Evolutionary conservation across 169 alveolate genomes (phyloP), one percentile per base, ranked within the genome.

Genomic region (Theileria parva): DNA sequence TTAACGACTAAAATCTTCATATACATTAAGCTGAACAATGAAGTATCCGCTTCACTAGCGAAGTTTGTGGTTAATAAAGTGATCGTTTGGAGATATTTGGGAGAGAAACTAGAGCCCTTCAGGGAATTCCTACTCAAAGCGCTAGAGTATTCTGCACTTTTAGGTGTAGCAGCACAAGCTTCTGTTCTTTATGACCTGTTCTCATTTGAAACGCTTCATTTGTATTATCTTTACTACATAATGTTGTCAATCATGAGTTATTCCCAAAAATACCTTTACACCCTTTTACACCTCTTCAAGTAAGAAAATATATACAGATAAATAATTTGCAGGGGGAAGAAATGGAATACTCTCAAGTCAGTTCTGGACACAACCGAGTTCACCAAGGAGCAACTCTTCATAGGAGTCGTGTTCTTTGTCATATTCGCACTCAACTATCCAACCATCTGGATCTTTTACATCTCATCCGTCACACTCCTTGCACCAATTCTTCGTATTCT

Each of bases 381-480:
- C 63, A 83, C 89, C n/a, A 69, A 79, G 12, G 89, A 83, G 68
- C 86, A 83, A 65, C 70, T 83, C 44, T 83, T 83, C 32, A 71
- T 83, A 57, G 89, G 89, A 39, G 77, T 79, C 17, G 86, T 83
- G 21, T 73, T 83, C 27, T 83, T 83, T 55, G 70, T 69, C 9
- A 72, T 77, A 39, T 44, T 83, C 74, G 74, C 77, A 32, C 86
- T 83, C 55, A 83, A 72, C 39, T 83, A 83, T 23, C 89, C 89
- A 0, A 83, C 89, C 32, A 83, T 83, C 1, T 74, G 89, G 89
- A 65, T 83, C 37, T 76, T 83, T 34, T 83, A 83, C 71, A 55
- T 72, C 50, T 39, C 63, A 32, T 57, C 60, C 1, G 37, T 83
- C 39, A 60, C 77, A 15, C 65, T 83, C 2, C 68, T 72, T 21